Conservation (phyloP, 257 asterid genomes). For the Coffea eugenioides region DNA sequence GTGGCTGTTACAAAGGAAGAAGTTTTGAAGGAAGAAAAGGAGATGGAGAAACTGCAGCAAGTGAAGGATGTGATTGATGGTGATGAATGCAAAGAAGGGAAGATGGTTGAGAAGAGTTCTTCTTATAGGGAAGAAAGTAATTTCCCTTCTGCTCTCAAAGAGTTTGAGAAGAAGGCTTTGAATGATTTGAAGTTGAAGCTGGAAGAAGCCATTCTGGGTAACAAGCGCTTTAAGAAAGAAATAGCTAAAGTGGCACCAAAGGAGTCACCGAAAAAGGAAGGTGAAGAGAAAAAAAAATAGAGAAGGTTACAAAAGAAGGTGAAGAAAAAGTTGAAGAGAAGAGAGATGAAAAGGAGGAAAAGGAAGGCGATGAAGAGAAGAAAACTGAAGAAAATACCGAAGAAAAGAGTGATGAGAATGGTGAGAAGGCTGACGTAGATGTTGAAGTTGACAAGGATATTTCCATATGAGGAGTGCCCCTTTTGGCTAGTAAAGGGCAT, state of each 20-base stretch:
- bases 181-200: constrained; percentile 58
- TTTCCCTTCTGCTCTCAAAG: constrained; percentile 60
- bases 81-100: constrained; percentile 26
- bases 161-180: constrained; percentile 61
- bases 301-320: background rate
- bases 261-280: background rate
- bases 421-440: too few species aligned
- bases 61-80: too few species aligned
- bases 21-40: too few species aligned
- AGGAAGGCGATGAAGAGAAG: background rate
- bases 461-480: too few species aligned
- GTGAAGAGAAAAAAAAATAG: constrained; percentile 21
- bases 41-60: too few species aligned
- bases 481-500: too few species aligned
- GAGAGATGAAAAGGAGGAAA: constrained; percentile 19
- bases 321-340: constrained; percentile 14
- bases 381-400: background rate
- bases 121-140: constrained; percentile 55
- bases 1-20: too few species aligned
- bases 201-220: constrained; percentile 59
- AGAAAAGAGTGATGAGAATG: background rate
- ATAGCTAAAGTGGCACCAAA: constrained; percentile 17
- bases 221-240: constrained; percentile 44
- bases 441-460: too few species aligned
- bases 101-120: constrained; percentile 24